Evolutionary conservation across 495 filamentous ascomycete genomes (phyloP).

Genomic region (Podospora pseudopauciseta): DNA sequence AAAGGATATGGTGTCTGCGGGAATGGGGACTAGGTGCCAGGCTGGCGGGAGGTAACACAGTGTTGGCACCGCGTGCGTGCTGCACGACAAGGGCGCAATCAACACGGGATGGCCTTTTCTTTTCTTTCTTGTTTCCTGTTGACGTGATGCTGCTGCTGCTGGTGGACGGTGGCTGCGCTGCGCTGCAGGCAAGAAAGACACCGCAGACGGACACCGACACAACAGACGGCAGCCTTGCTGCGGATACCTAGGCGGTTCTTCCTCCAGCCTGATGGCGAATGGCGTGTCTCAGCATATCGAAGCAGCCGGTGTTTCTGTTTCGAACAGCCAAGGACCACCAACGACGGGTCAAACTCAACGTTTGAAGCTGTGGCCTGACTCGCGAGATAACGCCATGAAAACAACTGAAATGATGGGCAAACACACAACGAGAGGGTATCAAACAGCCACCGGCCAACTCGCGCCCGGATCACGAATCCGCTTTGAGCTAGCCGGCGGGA

Average conservation of each 20-base stretch:
- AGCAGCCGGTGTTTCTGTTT: slow-evolving; percentile 5
- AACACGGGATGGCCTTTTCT: not conserved
- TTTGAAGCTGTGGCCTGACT: slow-evolving; percentile 12
- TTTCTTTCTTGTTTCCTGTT: not conserved
- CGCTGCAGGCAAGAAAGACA: not conserved
- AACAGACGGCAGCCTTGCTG: not conserved
- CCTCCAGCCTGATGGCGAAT: not conserved
- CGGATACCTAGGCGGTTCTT: not conserved
- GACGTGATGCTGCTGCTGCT: not conserved
- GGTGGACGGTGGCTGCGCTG: not conserved
- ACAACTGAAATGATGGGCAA: not conserved
- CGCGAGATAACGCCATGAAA: slow-evolving; percentile 21
- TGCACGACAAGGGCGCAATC: not conserved
- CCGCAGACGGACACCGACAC: not conserved
- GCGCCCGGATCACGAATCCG: too few relatives aligned
- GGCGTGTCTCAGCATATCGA: not conserved
- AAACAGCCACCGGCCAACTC: not conserved
- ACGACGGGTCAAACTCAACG: not conserved
- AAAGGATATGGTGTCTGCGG: not conserved
- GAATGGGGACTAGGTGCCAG: not conserved
- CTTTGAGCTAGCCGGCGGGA: not conserved
- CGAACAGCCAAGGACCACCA: not conserved
- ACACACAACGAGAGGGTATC: not conserved
- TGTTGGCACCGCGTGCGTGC: not conserved
- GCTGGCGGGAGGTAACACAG: not conserved